Base-by-base conservation (phyloP, 768 basidiomycete genomes). In the Obba rivulosa region DNA sequence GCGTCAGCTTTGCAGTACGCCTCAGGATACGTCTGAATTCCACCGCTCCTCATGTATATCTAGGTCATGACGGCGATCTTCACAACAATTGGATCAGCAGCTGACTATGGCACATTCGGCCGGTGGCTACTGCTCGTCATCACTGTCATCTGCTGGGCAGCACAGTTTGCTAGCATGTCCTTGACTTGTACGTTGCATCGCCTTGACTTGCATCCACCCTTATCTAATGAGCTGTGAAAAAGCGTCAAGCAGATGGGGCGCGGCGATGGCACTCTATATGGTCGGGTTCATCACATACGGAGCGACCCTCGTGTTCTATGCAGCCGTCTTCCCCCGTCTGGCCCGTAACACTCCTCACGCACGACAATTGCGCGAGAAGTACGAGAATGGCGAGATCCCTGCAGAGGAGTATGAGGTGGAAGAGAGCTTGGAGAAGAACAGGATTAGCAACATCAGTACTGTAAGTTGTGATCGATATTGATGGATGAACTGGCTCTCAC, bases 361-460 rank as follows among this genome's bases (percentile, higher is more conserved):
- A 3, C 76, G 81, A 13, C 63, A 62, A 2, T 64, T 89, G 3
- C 69, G 72, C 31, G 75, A 74, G 42, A 76, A 71, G 55, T 81
- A 76, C 46, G 81, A 83, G 42, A 70, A 69, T 0, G 83, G 84
- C 0, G 77, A 83, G 50, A 79, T 83, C 10, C 57, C 70, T 0
- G 64, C 67, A 13, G 83, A 83, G 46, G 81, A 76, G 52, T 89
- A 85, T 54, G 88, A 90, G 57, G 59, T 54, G 16, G 87, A 87
- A 57, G 87, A 90, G 57, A 85, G 83, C 25, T 57, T 91, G 38
- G 86, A 91, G 68, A 89, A 89, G 75, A 92, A 89, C 52, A 69
- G 82, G 52, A 85, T 92, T 49, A 87, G 88, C 59, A 91, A 89
- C 57, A 86, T 90, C 53, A 86, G 83, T 59, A 90, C 85, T 37